A percentile compares a stretch with the other conserved stretches of the same genome.
Conservation (phyloP, 2,329 filamentous ascomycete species). For the Diaporthe ilicicola region DNA sequence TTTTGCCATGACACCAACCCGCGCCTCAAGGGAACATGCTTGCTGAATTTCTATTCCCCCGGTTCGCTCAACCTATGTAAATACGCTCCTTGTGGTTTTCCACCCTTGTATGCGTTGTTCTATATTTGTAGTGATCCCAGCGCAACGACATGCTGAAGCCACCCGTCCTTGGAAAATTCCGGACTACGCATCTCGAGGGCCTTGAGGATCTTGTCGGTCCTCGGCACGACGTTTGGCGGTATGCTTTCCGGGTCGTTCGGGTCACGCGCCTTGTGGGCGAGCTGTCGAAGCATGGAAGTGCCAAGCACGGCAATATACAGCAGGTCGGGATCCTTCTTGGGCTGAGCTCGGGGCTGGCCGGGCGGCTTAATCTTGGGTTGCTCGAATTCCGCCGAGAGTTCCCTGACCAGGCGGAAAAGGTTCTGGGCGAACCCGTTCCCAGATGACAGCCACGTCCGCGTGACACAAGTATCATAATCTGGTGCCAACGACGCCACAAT, state of each 20-base stretch:
- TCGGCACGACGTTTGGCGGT: slow-evolving; percentile 70
- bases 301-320: slow-evolving; percentile 74
- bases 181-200: slow-evolving; percentile 71
- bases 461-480: slow-evolving; percentile 71
- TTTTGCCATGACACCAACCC: background rate
- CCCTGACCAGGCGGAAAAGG: slow-evolving; percentile 77
- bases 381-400: slow-evolving; percentile 73
- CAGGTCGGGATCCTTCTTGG: slow-evolving; percentile 59
- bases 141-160: slow-evolving; percentile 74
- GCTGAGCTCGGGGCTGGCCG: slow-evolving; percentile 44
- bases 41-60: background rate
- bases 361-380: slow-evolving; percentile 50
- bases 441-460: slow-evolving; percentile 82
- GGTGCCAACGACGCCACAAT: slow-evolving; percentile 80
- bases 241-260: slow-evolving; percentile 60
- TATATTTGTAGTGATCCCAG: slow-evolving; percentile 59
- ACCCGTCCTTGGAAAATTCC: slow-evolving; percentile 69
- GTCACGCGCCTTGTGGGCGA: slow-evolving; percentile 74
- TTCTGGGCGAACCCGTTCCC: slow-evolving; percentile 85
- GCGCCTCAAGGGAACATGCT: background rate
- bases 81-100: slow-evolving; percentile 40
- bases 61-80: background rate
- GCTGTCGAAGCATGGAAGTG: slow-evolving; percentile 71
- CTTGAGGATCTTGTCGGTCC: slow-evolving; percentile 72
- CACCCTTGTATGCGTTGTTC: background rate